Evolutionary conservation across 768 basidiomycete genomes (phyloP).

Genomic region (Auricularia sp.): DNA sequence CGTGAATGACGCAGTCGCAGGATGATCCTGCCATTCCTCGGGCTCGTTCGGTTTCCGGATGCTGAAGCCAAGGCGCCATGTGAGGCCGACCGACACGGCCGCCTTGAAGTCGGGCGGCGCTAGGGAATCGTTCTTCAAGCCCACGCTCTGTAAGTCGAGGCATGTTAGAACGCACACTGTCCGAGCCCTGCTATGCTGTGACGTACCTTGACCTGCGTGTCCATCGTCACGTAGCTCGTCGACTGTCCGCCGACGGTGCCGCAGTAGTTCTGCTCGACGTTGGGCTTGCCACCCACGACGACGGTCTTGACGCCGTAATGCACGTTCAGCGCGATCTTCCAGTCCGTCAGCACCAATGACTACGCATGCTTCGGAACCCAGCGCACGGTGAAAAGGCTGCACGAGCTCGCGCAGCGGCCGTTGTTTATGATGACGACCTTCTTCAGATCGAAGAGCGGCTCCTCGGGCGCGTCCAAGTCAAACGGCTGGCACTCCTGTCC

Average conservation of each 20-base stretch:
- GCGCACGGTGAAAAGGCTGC: conserved; percentile 20
- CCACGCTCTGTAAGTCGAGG: conserved; percentile 1
- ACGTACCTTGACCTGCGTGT: conserved; percentile 41
- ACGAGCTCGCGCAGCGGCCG: conserved; percentile 33
- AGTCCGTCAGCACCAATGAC: not conserved
- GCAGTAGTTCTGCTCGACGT: conserved; percentile 43
- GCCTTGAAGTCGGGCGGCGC: conserved; percentile 54
- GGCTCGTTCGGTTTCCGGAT: conserved; percentile 40
- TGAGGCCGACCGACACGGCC: conserved; percentile 30
- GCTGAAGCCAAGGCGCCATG: conserved; percentile 55
- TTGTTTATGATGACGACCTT: conserved; percentile 48
- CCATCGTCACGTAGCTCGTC: conserved; percentile 45
- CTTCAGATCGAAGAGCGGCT: conserved; percentile 37
- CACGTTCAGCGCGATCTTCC: conserved; percentile 49
- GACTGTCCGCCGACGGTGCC: conserved; percentile 57
- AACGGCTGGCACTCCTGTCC: conserved; percentile 28
- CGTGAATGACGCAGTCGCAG: conserved; percentile 4
- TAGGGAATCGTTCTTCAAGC: conserved; percentile 42
- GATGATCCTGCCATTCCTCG: conserved; percentile 24
- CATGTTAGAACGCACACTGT: not conserved
- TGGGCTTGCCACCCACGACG: conserved; percentile 44
- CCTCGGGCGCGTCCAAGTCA: conserved; percentile 26
- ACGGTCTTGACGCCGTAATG: conserved; percentile 45
- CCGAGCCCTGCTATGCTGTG: conserved; percentile 20
- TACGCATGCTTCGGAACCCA: no score